Conservation (phyloP, 2,329 filamentous ascomycete genomes). For the Tolypocladium capitatum region DNA sequence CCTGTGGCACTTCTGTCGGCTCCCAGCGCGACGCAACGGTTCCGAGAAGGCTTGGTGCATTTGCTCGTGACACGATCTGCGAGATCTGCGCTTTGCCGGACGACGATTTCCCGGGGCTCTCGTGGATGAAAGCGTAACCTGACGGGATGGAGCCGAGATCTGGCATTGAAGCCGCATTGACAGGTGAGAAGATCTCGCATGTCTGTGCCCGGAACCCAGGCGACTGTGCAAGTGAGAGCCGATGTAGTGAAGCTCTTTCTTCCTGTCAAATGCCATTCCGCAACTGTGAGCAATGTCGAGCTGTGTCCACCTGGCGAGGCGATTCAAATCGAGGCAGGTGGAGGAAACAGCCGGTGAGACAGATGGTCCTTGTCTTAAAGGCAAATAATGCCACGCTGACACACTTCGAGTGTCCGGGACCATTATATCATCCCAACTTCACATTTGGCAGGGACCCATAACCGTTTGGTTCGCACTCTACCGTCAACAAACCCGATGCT, state of each 20-base stretch:
- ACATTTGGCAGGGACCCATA: background rate
- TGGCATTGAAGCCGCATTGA: background rate
- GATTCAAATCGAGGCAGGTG: background rate
- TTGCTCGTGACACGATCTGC: background rate
- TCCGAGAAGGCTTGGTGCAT: background rate
- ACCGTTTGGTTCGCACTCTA: background rate
- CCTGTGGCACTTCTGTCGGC: background rate
- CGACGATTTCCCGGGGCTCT: background rate
- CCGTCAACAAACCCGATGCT: too few species aligned
- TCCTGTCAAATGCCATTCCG: background rate
- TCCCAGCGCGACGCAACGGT: background rate
- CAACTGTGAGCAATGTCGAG: background rate
- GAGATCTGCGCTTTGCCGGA: background rate
- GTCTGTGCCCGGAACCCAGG: background rate
- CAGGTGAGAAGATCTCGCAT: background rate
- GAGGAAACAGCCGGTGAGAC: background rate
- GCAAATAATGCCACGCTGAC: background rate
- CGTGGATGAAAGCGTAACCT: background rate
- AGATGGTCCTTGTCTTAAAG: background rate
- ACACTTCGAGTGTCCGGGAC: too few species aligned
- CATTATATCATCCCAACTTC: background rate
- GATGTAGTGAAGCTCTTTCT: background rate
- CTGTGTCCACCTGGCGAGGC: background rate
- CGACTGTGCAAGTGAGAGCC: background rate
- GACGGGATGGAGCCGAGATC: background rate